Base-by-base conservation (phyloP, 2,329 filamentous ascomycete genomes). In the Trematosphaeria pertusa region DNA sequence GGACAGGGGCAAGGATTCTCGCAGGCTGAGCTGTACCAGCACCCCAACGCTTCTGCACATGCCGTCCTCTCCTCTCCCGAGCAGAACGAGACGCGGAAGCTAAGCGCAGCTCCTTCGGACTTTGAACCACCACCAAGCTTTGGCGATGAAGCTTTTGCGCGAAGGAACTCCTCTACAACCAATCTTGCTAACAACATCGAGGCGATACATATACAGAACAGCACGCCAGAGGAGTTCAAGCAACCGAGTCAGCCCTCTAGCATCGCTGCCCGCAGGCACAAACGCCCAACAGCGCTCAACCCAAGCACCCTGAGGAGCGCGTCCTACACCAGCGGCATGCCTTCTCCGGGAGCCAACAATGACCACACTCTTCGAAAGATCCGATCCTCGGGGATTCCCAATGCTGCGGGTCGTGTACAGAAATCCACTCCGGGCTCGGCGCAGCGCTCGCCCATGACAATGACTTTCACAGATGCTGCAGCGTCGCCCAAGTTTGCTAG, bases 371-470 rank as follows among this genome's bases (percentile, higher is more conserved):
- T 80, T 11, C 75, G 77, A 24, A 73, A 76, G 20, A 80, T 80
- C 38, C 68, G 75, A 39, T 80, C 77, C 10, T 75, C 72, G 35
- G 74, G 75, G 9, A 69, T 78, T 45, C 54, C 69, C n/a, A 74
- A 72, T 45, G 70, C 65, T 37, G 65, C 67, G 19, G 75, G 77
- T 14, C 75, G 77, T 34, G 70, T 80, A 18, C 75, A 77, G 50
- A 80, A 80, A 51, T 65, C 70, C 1, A 67, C 61, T 24, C 65
- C 72, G 19, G 72, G 75, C 36, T 74, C 76, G 17, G 72, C 76
- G 17, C 77, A 79, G 55, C 73, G 76, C 10, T 80, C 77, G 15
- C 77, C 77, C 17, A 67, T 79, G 61, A 65, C 69, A 24, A 67
- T 71, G 42, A 75, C 70, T 24, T 79, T 79, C 50, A 67, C 73